Evolutionary conservation across 345 rosid species (phyloP), one percentile per base, ranked within the genome.

Genomic region (Salix caprea): DNA sequence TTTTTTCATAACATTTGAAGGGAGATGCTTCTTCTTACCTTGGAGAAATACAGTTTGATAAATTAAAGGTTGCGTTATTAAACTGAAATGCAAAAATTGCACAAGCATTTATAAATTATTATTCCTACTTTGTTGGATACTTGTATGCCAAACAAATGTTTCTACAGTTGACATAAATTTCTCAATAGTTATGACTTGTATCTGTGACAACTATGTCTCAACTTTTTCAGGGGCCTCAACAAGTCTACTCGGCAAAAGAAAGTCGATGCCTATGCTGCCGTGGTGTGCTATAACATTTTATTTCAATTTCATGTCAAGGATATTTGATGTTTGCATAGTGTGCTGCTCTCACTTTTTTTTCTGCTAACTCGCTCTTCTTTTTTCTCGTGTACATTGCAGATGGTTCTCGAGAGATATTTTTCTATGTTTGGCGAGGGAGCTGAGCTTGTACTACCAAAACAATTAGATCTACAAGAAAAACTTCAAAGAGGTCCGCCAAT

Each of bases 371-470:
- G 61, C 36, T 15, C 14, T 69, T 50, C 28, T 42, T 40, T 30
- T 58, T 21, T 58, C 37, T 24, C 52, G 21, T 75, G 61, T 18
- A 26, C 34, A 32, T 70, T 88, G 81, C 85, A 93, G 99, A 87
- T 95, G 87, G 84, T 93, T 67, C 78, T 95, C 34, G 94, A 95
- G 86, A 91, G 98, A 85, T 95, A 91, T 42, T 95, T 90, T 78
- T 85, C 87, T 50, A 54, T 79, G 60, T 89, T 77, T 18, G 97
- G 98, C 21, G 75, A 78, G 78, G 91, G 83, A 74, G 56, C 82
- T 1, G 96, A 95, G 83, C 90, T 93, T 28, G 90, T 95, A 37
- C 77, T 93, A 76, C 98, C 99, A 42, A 91, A 90, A 83, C 84
- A 84, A 78, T 46, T 77, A 64, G 88, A 88, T 48, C 86, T 95